Percentiles rank a stretch among this genome's conserved stretches.
phyloP scores from a whole-genome alignment of 352 stramenopile species.

The Saprolegnia diclina region DNA sequence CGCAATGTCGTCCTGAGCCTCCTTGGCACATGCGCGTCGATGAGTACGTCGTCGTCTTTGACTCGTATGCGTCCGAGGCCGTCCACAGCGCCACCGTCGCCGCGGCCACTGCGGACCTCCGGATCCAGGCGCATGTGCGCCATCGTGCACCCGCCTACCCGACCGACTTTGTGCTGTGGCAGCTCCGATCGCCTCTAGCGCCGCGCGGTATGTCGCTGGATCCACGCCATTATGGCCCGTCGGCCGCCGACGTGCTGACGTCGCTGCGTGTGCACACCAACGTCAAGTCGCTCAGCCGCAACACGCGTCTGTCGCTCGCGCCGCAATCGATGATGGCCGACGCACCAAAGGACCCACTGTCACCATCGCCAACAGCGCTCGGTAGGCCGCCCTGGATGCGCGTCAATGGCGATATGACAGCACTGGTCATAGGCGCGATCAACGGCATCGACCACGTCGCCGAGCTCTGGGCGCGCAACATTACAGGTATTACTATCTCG shows the following conservation, averaged over 20 bases:
- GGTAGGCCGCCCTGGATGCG: neutral
- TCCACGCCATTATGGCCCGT: neutral
- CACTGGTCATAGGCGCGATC: neutral
- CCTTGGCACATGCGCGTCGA: no score
- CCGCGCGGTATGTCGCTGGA: neutral
- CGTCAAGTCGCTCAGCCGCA: neutral
- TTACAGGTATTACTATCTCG: conserved; percentile 4
- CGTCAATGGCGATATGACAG: neutral
- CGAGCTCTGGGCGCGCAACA: neutral
- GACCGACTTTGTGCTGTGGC: conserved; percentile 25
- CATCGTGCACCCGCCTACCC: neutral
- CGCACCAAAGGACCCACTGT: neutral
- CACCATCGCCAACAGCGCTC: neutral
- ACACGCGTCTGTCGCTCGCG: neutral
- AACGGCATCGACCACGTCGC: neutral
- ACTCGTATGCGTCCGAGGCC: neutral
- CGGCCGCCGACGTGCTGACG: no score
- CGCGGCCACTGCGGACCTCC: neutral
- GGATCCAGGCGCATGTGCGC: neutral
- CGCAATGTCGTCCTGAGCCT: no score
- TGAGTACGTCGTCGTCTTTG: neutral
- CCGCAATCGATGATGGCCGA: neutral
- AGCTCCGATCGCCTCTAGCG: neutral
- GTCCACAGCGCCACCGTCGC: neutral
- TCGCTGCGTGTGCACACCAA: neutral